Percentiles rank a stretch among this genome's conserved stretches.
Evolutionary conservation across 768 basidiomycete species (phyloP).

Genomic region (Phaffia tasmanica): DNA sequence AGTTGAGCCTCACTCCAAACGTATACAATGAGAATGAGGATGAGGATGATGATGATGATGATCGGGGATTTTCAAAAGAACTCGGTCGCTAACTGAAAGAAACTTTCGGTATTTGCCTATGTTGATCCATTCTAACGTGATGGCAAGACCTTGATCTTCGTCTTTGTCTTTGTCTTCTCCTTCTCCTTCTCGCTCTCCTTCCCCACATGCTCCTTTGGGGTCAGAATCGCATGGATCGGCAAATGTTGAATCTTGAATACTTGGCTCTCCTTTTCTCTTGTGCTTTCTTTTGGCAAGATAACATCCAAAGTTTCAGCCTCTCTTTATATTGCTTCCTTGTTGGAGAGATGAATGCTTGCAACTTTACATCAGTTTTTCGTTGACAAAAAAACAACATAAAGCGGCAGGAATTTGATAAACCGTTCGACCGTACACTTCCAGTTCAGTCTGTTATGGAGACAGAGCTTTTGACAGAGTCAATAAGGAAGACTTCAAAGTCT

Average conservation of each 20-base stretch:
- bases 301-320: neutral
- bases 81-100: neutral
- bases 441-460: too few species aligned
- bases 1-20: neutral
- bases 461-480: too few species aligned
- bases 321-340: neutral
- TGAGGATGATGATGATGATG: neutral
- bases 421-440: neutral
- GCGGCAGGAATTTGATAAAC: too few species aligned
- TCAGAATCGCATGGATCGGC: too few species aligned
- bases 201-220: neutral
- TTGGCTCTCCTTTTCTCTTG: neutral
- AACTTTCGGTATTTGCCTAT: neutral
- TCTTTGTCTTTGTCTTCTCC: neutral
- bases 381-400: too few species aligned
- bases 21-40: neutral
- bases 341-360: too few species aligned
- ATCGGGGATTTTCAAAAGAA: constrained; percentile 7
- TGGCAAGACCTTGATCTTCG: too few species aligned
- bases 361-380: too few species aligned
- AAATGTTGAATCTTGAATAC: too few species aligned
- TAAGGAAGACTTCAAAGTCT: too few species aligned
- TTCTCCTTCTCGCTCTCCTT: neutral
- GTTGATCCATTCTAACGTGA: too few species aligned
- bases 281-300: too few species aligned